Percentiles rank a stretch among this genome's conserved stretches.
phyloP scores from a whole-genome alignment of 2,329 filamentous ascomycete genomes.

The Penicillium sp. region DNA sequence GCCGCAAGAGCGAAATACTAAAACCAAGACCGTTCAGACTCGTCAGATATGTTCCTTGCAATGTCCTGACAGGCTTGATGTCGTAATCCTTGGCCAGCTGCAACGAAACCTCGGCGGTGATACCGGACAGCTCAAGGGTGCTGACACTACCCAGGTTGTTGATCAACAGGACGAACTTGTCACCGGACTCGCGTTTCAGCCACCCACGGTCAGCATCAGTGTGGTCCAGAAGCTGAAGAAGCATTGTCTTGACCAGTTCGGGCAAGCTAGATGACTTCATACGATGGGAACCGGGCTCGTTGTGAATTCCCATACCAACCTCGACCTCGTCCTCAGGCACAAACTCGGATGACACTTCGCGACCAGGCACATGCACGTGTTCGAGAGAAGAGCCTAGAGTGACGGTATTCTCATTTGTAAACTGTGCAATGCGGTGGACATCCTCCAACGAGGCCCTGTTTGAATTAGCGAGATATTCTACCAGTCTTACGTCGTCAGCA shows the following conservation, averaged over 20 bases:
- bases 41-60: slow-evolving; percentile 68
- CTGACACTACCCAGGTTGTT: slow-evolving; percentile 69
- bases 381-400: slow-evolving; percentile 81
- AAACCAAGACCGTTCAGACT: slow-evolving; percentile 69
- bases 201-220: slow-evolving; percentile 63
- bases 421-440: slow-evolving; percentile 66
- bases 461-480: neutral
- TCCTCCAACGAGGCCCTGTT: slow-evolving; percentile 57
- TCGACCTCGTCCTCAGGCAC: slow-evolving; percentile 56
- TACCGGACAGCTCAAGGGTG: slow-evolving; percentile 62
- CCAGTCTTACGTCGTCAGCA: neutral
- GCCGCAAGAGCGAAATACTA: slow-evolving; percentile 63
- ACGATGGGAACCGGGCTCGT: slow-evolving; percentile 56
- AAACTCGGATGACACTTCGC: slow-evolving; percentile 47
- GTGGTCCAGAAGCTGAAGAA: slow-evolving; percentile 59
- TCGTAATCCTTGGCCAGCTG: slow-evolving; percentile 57
- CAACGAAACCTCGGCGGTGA: slow-evolving; percentile 61
- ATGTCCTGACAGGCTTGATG: slow-evolving; percentile 58
- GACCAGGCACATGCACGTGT: slow-evolving; percentile 90
- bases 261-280: slow-evolving; percentile 45
- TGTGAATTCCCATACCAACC: slow-evolving; percentile 71
- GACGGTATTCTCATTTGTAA: slow-evolving; percentile 71
- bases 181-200: slow-evolving; percentile 52
- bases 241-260: slow-evolving; percentile 57
- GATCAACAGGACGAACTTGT: slow-evolving; percentile 61